Evolutionary conservation across 1,284 basidiomycete genomes (phyloP), one percentile per base, ranked within the genome.

Genomic region (Sanghuangporus weigelae): DNA sequence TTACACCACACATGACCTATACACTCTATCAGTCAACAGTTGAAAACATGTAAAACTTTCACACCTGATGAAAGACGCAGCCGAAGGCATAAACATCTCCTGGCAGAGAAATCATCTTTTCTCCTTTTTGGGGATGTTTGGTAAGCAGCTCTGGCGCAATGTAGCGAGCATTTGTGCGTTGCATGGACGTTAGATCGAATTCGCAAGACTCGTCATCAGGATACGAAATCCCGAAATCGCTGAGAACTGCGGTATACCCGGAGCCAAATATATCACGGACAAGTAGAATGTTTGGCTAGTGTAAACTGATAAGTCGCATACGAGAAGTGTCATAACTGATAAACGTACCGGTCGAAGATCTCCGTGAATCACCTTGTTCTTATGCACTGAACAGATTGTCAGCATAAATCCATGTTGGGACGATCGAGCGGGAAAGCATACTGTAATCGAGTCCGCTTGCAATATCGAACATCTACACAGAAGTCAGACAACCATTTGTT

Each of bases 1-100:
- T 3, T 14, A 6, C 5, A 44, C 19, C 19, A n/a, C 19, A 44
- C 42, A 44, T 44, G 12, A 44, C 31, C 31, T n/a, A 21, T 12
- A 55, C 31, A 3, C 31, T 26, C 7, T 31, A 10, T 35, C 21
- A n/a, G 31, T 55, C 7, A 12, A 55, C 31, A 55, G 16, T 7
- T 6, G 31, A 36, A 16, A n/a, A 39, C 3, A 5, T 5, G 42
- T 16, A 11, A 44, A 44, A 44, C 4, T 16, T 16, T 40, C 39
- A 44, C 48, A 62, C 60, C 54, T 62, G 54, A 19, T 58, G 12
- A 57, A 62, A 62, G 11, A 62, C 60, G 26, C 60, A 62, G n/a
- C 60, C 60, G 36, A 56, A 62, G 14, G 60, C 26, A 26, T 62
- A 62, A 31, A 62, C 46, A 40, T 62, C 60, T 26, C 48, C 59